Conservation (phyloP, 331 rosid species). For the Prunus yedoensis region DNA sequence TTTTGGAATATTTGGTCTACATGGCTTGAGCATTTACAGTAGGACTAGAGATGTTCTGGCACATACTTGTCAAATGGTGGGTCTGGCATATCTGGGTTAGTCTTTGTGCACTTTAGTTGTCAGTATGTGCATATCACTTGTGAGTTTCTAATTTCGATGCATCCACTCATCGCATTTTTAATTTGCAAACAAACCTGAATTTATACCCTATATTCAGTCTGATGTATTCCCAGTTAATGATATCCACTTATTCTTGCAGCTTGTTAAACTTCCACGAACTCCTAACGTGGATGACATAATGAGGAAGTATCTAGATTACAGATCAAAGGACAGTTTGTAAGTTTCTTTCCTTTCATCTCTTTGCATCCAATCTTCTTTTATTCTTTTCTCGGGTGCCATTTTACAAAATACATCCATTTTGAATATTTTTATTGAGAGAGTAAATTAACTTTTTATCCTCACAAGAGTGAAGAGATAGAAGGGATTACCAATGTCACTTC, state of each 20-base stretch:
- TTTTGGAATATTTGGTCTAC: background rate
- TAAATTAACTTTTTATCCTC: background rate
- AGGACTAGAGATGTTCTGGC: slow-evolving; percentile 9
- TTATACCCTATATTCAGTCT: background rate
- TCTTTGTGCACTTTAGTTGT: no score
- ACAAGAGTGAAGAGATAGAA: background rate
- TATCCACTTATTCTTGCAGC: slow-evolving; percentile 46
- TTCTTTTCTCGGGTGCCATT: background rate
- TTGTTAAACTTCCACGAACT: slow-evolving; percentile 80
- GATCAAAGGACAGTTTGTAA: slow-evolving; percentile 64
- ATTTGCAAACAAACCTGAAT: background rate
- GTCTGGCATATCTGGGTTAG: background rate
- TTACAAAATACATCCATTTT: background rate
- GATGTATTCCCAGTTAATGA: background rate
- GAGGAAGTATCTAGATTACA: slow-evolving; percentile 63
- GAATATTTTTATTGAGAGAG: background rate
- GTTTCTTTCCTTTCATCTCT: slow-evolving; percentile 32
- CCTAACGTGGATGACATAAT: slow-evolving; percentile 77
- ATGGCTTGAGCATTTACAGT: background rate
- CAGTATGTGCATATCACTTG: background rate
- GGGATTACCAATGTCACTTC: background rate
- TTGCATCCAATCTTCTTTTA: background rate
- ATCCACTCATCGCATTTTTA: background rate
- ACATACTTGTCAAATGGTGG: background rate
- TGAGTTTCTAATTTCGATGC: background rate